phyloP scores from a whole-genome alignment of 1,284 basidiomycete genomes.

The Porodaedalea pini region DNA sequence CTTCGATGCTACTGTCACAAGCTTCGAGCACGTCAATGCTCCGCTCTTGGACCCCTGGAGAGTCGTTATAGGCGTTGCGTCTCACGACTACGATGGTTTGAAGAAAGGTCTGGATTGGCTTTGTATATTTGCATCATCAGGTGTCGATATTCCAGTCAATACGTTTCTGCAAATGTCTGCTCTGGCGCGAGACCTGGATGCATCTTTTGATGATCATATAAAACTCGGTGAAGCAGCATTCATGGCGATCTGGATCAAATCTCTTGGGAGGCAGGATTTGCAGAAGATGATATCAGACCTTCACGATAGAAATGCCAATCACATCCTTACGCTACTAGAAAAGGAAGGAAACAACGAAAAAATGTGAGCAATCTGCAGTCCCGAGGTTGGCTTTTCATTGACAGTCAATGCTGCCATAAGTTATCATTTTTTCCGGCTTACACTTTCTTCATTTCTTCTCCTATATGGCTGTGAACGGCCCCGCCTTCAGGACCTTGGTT shows the following conservation, averaged over 20 bases:
- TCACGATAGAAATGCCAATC: conserved; percentile 40
- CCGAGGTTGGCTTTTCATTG: not conserved
- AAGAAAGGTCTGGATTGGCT: conserved; percentile 59
- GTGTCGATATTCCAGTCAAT: conserved; percentile 57
- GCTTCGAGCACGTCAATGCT: conserved; percentile 15
- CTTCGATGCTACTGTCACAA: conserved; percentile 15
- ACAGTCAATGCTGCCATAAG: conserved; percentile 27
- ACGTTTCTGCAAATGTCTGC: conserved; percentile 47
- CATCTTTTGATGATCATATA: conserved; percentile 43
- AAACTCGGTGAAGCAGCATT: conserved; percentile 48
- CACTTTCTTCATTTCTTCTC: conserved; percentile 54
- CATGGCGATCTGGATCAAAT: conserved; percentile 50
- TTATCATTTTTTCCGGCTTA: conserved; percentile 50
- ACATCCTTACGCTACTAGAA: conserved; percentile 37
- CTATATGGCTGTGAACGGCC: conserved; percentile 61
- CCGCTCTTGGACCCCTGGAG: conserved; percentile 53
- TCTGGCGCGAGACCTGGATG: conserved; percentile 38
- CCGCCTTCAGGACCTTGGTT: conserved; percentile 37
- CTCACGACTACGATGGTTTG: conserved; percentile 43
- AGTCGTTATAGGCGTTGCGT: conserved; percentile 45
- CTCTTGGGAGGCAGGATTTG: conserved; percentile 54
- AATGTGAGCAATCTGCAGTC: conserved; percentile 34
- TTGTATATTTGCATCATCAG: conserved; percentile 60
- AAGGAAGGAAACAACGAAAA: conserved; percentile 28
- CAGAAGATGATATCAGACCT: conserved; percentile 47